Evolutionary conservation across 2,329 filamentous ascomycete genomes (phyloP), one percentile per base, ranked within the genome.

Genomic region (Orbilia blumenaviensis): DNA sequence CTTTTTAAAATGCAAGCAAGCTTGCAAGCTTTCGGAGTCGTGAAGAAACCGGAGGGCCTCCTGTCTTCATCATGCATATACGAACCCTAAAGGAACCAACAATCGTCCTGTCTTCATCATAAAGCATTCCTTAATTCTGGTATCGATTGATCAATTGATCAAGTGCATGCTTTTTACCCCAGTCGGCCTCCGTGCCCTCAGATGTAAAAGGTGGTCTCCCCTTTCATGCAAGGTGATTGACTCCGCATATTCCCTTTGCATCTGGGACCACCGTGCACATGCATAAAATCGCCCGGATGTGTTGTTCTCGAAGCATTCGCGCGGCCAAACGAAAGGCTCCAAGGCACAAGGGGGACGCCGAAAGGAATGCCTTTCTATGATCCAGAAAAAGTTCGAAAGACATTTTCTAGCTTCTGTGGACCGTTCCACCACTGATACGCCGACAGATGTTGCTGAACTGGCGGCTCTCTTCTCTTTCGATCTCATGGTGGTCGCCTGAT

Each of bases 221-320:
- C 50, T 42, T 64, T 64, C 48, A 76, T 76, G 72, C 72, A 76
- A 76, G 72, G 72, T 67, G 62, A 76, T 66, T 76, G 64, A 69
- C 64, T 76, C 72, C 72, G 60, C 64, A 76, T 68, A 69, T 66
- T 60, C 66, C 34, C 48, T 48, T 44, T 42, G 54, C 41, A 64
- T 60, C 64, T 62, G 48, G 71, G 71, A 41, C 63, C 71, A 76
- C 64, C 48, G 72, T 69, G 72, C 72, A 76, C 63, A 67, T 75
- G 71, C 71, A 67, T 52, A 44, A 60, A 73, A 74, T 74, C 42
- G 69, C 54, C 46, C 62, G 54, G 64, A 69, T 76, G 56, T 76
- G 72, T 69, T 76, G 72, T 76, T 76, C 72, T 76, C 72, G 72
- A 76, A 76, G 72, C 64, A 48, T 50, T 46, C 56, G 41, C 46